These are phyloP conservation scores for Porphyrellus cyaneotinctus DNA, from an alignment of 768 basidiomycete genomes.

Conservation along the genomic window DNA sequence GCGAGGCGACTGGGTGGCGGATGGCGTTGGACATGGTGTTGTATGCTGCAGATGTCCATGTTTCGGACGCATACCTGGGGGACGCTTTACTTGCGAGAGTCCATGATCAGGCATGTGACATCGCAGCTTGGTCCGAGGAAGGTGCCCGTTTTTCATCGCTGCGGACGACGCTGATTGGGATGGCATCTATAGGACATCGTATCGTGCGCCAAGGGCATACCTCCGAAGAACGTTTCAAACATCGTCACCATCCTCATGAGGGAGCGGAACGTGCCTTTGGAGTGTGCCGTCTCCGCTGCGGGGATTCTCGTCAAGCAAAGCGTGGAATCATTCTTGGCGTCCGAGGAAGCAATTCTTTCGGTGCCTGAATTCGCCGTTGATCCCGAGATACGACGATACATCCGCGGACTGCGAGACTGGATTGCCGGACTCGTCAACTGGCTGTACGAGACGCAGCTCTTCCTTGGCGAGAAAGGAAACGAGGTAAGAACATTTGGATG, in stretches of 20 bases:
- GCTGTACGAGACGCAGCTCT: conserved; percentile 60
- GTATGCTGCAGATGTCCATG: conserved; percentile 43
- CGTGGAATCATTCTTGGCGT: conserved; percentile 26
- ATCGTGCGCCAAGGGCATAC: conserved; percentile 46
- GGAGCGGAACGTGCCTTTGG: conserved; percentile 41
- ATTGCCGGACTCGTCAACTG: conserved; percentile 60
- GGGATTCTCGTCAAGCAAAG: conserved; percentile 28
- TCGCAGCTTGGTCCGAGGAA: conserved; percentile 55
- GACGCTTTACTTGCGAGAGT: conserved; percentile 32
- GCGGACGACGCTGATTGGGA: not conserved
- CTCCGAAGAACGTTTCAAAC: conserved; percentile 38
- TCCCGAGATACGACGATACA: conserved; percentile 35
- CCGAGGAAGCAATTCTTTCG: conserved; percentile 20
- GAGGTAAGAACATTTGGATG: conserved; percentile 60
- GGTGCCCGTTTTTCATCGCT: conserved; percentile 5
- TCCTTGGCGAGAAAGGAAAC: conserved; percentile 52
- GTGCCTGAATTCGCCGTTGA: conserved; percentile 12
- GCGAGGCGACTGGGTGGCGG: conserved; percentile 46
- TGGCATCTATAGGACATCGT: conserved; percentile 47
- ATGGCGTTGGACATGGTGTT: conserved; percentile 53
- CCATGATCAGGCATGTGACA: conserved; percentile 41
- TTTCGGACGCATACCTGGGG: conserved; percentile 32
- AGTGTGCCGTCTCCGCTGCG: conserved; percentile 37
- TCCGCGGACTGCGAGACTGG: conserved; percentile 51
- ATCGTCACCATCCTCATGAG: conserved; percentile 48